A percentile compares a stretch with the other conserved stretches of the same genome.
Evolutionary conservation across 305 asterid species (phyloP).

Genomic region (Ilex paraguariensis): DNA sequence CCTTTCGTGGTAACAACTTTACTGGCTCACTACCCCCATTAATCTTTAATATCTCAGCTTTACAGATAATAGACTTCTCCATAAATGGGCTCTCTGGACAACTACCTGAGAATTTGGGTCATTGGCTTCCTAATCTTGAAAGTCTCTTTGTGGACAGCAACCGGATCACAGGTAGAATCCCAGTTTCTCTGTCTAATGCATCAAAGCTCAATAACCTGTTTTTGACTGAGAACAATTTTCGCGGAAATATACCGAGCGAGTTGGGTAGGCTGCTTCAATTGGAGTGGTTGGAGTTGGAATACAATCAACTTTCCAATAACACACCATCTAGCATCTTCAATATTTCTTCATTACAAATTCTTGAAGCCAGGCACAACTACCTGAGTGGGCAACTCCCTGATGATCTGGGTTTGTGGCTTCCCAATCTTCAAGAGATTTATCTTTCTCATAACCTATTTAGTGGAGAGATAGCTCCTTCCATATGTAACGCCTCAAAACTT

Average conservation of each 20-base stretch:
- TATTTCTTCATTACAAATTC: constrained; percentile 28
- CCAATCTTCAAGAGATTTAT: constrained; percentile 32
- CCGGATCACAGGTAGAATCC: constrained; percentile 32
- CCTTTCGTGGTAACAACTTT: constrained; percentile 16
- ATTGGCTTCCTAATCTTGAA: constrained; percentile 19
- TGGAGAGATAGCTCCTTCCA: constrained; percentile 14
- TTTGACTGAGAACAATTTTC: constrained; percentile 27
- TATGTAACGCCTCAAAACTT: constrained; percentile 24
- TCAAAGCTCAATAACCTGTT: constrained; percentile 20
- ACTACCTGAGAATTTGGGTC: constrained; percentile 20
- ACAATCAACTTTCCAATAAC: constrained; percentile 27
- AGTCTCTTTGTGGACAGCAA: constrained; percentile 30
- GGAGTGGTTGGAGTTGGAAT: constrained; percentile 29
- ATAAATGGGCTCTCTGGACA: constrained; percentile 23
- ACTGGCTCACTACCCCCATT: constrained; percentile 27
- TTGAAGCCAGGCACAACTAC: constrained; percentile 28
- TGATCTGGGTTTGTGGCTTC: constrained; percentile 33
- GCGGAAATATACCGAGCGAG: constrained; percentile 29
- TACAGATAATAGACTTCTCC: constrained; percentile 27
- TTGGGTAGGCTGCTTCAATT: constrained; percentile 20
- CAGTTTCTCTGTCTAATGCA: constrained; percentile 27
- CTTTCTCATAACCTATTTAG: constrained; percentile 37
- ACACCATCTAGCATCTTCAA: constrained; percentile 29
- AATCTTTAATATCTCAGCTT: constrained; percentile 24
- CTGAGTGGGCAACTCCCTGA: constrained; percentile 30